Evolutionary conservation across 352 stramenopile species (phyloP), one percentile per base, ranked within the genome.

Genomic region (Aphanomyces stellatus): DNA sequence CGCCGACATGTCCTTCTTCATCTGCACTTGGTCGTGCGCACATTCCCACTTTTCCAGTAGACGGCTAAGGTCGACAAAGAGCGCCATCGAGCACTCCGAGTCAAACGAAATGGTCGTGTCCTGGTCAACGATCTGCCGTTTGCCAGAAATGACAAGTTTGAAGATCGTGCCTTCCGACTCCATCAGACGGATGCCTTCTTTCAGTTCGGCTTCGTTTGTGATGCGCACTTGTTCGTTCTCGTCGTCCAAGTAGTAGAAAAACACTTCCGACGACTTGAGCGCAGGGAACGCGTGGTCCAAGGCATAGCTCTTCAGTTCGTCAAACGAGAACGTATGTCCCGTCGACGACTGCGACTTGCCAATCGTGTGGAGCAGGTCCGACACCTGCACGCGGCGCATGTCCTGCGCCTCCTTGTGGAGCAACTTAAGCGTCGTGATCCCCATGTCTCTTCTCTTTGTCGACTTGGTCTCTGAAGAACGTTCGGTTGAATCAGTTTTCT

Each of bases 241-340:
- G 51, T 93, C 85, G 71, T 93, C 85, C 42, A 76, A 85, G 77
- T 93, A 93, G 74, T 89, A 91, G 22, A 93, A 74, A 28, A 86
- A 71, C 67, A 93, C 62, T 17, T 69, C 62, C 40, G 75, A 31
- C 5, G 19, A n/a, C 43, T 69, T 41, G 4, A 85, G 71, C 61
- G 88, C 79, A 0, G 82, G 79, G 62, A 90, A 93, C 33, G 90
- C 75, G 34, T 88, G 69, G 53, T 64, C 55, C 22, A 80, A 70
- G 55, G 88, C 68, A 63, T 91, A 93, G 63, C 88, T 80, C 48
- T 71, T 66, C 46, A 93, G 65, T 53, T 93, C 76, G 53, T 71
- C 68, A 72, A 85, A 91, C 30, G 69, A 74, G 59, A 93, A 70
- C 61, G 59, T 49, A 56, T 74, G 19, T 65, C 22, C 37, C 49